Evolutionary conservation across 2,329 filamentous ascomycete genomes (phyloP), one percentile per base, ranked within the genome.

Genomic region (Apiospora sp.): DNA sequence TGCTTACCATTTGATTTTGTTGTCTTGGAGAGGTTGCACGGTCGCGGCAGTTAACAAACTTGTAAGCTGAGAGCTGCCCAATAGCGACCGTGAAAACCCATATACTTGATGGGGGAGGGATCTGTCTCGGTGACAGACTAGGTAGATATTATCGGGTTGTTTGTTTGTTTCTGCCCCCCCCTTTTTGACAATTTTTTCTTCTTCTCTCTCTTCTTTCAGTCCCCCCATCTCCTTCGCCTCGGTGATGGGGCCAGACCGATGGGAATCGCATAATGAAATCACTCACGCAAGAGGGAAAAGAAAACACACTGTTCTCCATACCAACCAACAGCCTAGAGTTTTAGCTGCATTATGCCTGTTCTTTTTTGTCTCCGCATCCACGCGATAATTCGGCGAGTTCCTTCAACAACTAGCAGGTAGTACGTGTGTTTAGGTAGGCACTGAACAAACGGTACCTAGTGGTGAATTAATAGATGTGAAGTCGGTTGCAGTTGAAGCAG

Each of bases 281-380:
- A 34, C 30, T 22, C 30, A n/a, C 37, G 30, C 27, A 61, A 37
- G 54, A 34, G 30, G 19, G 54, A 61, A 61, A 61, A 61, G 30
- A 61, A 64, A 64, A n/a, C 30, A 64, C 58, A 64, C 58, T 64
- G 58, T 41, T 41, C 34, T 64, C 58, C 34, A 37, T 61, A 41
- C 30, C 58, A 64, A 41, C 30, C 58, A 64, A 37, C 4, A 34
- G n/a, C 8, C 58, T 64, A 64, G 41, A 64, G 10, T 37, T 64
- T 37, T 64, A 64, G 58, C 58, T 22, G 58, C 58, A 64, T 64
- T n/a, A 64, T 64, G 58, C 58, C 58, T 64, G 58, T 34, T n/a
- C n/a, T 8, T n/a, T n/a, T 64, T 41, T n/a, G 58, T 61, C 58
- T 64, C 58, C 58, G 58, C 58, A 64, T 41, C 34, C 58, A 64